Evolutionary conservation across 306 rosid genomes (phyloP).

Genomic region (Boehmeria nivea): DNA sequence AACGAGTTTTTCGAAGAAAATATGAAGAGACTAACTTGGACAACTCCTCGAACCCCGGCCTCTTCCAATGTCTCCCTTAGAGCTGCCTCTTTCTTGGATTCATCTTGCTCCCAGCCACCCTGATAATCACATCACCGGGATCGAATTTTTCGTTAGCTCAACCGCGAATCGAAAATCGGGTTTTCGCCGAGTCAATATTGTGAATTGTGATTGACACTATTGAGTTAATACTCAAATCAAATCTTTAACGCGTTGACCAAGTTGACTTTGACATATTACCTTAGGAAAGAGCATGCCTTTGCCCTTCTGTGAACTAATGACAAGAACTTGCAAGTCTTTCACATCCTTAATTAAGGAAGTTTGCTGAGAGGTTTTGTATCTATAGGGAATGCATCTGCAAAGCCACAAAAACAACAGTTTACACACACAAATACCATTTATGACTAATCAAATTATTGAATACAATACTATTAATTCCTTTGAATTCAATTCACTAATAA

Average conservation of each 20-base stretch:
- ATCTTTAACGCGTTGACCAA: background rate
- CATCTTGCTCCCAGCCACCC: slow-evolving; percentile 98
- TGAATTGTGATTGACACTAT: background rate
- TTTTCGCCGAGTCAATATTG: too few relatives aligned
- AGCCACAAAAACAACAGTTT: background rate
- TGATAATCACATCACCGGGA: slow-evolving; percentile 12
- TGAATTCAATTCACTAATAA: too few relatives aligned
- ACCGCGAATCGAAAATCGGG: background rate
- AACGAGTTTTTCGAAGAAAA: too few relatives aligned
- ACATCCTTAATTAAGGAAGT: slow-evolving; percentile 22
- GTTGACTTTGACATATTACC: slow-evolving; percentile 35
- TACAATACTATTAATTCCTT: too few relatives aligned
- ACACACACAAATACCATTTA: too few relatives aligned
- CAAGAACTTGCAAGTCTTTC: slow-evolving; percentile 67
- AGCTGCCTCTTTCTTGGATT: slow-evolving; percentile 85
- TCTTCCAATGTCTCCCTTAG: slow-evolving; percentile 78
- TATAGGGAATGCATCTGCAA: slow-evolving; percentile 90
- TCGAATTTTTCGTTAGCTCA: background rate
- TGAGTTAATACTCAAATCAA: background rate
- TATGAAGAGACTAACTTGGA: slow-evolving; percentile 40
- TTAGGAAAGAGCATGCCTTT: slow-evolving; percentile 84
- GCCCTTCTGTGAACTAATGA: slow-evolving; percentile 86
- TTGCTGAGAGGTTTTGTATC: slow-evolving; percentile 42
- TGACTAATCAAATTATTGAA: too few relatives aligned
- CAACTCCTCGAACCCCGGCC: slow-evolving; percentile 82